phyloP scores from a whole-genome alignment of 2,329 filamentous ascomycete genomes.

The Fusarium proliferatum region DNA sequence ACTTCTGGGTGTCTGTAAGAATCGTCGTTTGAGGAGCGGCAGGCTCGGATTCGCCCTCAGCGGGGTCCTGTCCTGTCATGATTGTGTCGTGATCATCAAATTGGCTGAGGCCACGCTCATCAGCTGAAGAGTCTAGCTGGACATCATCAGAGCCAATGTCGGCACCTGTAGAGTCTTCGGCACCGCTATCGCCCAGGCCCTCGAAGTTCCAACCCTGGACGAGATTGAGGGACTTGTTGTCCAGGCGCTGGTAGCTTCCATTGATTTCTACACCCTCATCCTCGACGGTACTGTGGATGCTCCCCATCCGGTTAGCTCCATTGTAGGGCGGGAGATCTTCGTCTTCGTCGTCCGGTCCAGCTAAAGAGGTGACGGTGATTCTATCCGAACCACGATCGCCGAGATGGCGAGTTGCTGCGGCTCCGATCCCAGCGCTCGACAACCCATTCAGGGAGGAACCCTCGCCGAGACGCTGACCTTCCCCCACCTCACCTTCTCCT shows the following conservation, averaged over 20 bases:
- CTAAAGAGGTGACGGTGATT: slow-evolving; percentile 46
- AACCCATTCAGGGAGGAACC: slow-evolving; percentile 88
- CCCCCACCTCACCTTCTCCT: slow-evolving; percentile 69
- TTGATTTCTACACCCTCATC: slow-evolving; percentile 60
- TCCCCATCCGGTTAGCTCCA: slow-evolving; percentile 32
- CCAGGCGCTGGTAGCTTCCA: slow-evolving; percentile 48
- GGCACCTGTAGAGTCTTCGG: slow-evolving; percentile 48
- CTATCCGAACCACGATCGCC: slow-evolving; percentile 67
- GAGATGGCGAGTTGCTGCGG: slow-evolving; percentile 77
- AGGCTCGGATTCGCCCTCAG: slow-evolving; percentile 25
- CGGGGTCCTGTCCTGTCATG: slow-evolving; percentile 42
- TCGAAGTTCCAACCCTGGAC: slow-evolving; percentile 61
- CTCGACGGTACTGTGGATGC: slow-evolving; percentile 58
- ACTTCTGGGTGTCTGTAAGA: slow-evolving; percentile 47
- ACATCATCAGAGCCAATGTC: slow-evolving; percentile 58
- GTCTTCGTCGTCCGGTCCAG: slow-evolving; percentile 44
- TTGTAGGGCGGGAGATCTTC: slow-evolving; percentile 51
- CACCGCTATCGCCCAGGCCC: slow-evolving; percentile 48
- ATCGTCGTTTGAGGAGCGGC: slow-evolving; percentile 25
- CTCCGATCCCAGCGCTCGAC: slow-evolving; percentile 87
- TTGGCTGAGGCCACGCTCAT: slow-evolving; percentile 45
- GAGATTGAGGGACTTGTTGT: slow-evolving; percentile 48
- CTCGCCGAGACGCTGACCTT: slow-evolving; percentile 86
- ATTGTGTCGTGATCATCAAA: slow-evolving; percentile 47
- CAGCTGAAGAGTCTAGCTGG: slow-evolving; percentile 55